phyloP scores from a whole-genome alignment of 2,329 filamentous ascomycete species.

The Fusarium annulatum region DNA sequence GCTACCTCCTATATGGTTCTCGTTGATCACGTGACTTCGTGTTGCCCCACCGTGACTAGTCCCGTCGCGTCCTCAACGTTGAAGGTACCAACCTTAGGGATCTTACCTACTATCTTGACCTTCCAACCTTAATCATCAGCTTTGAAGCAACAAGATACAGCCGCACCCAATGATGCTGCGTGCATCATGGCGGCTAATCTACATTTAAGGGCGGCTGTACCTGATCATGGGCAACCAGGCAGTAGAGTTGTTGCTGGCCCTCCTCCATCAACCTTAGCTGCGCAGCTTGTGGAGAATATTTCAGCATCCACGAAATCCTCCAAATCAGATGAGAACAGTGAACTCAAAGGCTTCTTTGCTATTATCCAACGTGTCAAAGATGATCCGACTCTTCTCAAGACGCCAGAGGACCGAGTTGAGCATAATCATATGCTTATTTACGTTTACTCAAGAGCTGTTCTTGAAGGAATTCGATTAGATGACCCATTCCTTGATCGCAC shows the following conservation, averaged over 20 bases:
- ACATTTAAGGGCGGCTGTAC: conserved; percentile 31
- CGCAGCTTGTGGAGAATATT: conserved; percentile 86
- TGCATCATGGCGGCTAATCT: conserved; percentile 46
- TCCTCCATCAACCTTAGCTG: conserved; percentile 85
- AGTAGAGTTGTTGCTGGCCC: conserved; percentile 44
- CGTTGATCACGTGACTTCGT: conserved; percentile 38
- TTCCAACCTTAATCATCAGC: not conserved
- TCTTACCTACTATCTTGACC: not conserved
- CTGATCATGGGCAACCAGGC: conserved; percentile 31
- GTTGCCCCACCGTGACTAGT: conserved; percentile 27
- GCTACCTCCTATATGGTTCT: not conserved
- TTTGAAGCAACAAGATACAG: conserved; percentile 5
- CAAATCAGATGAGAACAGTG: conserved; percentile 74
- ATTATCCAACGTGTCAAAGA: conserved; percentile 67
- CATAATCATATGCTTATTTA: conserved; percentile 89
- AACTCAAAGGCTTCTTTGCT: conserved; percentile 76
- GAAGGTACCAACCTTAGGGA: not conserved
- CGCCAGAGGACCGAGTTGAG: conserved; percentile 72
- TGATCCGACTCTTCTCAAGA: conserved; percentile 65
- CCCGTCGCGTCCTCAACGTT: conserved; percentile 39
- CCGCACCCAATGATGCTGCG: conserved; percentile 40
- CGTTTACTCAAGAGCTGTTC: conserved; percentile 81
- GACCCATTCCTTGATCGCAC: conserved; percentile 73
- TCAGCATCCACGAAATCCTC: conserved; percentile 71
- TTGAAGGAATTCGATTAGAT: conserved; percentile 75